Evolutionary conservation across 305 asterid species (phyloP), one percentile per base, ranked within the genome.

Genomic region (Fraxinus albicans): DNA sequence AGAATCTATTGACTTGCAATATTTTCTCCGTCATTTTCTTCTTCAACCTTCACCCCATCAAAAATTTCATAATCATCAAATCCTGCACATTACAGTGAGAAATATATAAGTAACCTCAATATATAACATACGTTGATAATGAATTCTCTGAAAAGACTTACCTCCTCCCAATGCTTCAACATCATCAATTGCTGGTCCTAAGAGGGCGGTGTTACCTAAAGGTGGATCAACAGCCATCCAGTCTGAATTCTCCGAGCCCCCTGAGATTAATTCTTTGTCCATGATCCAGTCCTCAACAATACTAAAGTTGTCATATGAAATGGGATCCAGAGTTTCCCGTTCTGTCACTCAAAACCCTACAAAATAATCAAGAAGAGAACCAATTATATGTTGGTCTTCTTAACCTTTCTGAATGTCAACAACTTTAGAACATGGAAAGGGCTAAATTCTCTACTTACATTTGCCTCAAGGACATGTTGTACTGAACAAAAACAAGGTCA

Each of bases 171-270:
- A 88, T 55, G 96, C 93, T 82, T 92, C 94, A 79, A 92, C 73
- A 82, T 95, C 99, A 78, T 93, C 97, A 79, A 86, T 74, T 79
- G 88, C 89, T 27, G 90, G 85, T 78, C 93, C 95, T 78, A 91
- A 84, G 74, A 87, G 88, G 85, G 84, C 81, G 35, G 82, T 85
- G 80, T 89, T 91, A 76, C 94, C 96, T 53, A 85, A 86, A 81
- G 98, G 98, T 3, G 97, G 97, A 86, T 94, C 97, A 53, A 94
- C 88, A 3, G 88, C 80, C 95, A 89, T 90, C 97, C 98, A 96
- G 42, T 91, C 98, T 33, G 90, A 77, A 74, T 83, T 87, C 34
- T 83, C 92, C 34, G 87, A 76, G 84, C 87, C 92, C 50, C 88
- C 94, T 19, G 86, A 63, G 80, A 86, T 82, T 47, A 83, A 77